Evolutionary conservation across 306 rosid species (phyloP).

Genomic region (Acacia acuminata): DNA sequence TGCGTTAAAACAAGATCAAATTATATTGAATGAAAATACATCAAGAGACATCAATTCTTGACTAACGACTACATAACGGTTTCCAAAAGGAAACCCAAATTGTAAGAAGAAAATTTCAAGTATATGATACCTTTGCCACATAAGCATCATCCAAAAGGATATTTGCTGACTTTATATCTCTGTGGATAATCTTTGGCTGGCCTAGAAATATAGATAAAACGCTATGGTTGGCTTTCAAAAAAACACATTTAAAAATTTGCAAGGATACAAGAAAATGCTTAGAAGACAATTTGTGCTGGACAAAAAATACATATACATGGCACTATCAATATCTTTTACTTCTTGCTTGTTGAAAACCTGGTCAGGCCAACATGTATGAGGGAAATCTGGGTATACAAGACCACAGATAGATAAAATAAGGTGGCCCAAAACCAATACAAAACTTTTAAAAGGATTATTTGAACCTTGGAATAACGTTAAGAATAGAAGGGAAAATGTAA

Average conservation of each 20-base stretch:
- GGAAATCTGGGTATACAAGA: not conserved
- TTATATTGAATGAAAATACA: conserved; percentile 25
- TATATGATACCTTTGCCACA: conserved; percentile 67
- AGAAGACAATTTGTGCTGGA: conserved; percentile 12
- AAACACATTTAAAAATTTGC: not conserved
- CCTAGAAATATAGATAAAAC: conserved; percentile 58
- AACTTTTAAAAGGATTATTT: not conserved
- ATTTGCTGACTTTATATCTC: conserved; percentile 95
- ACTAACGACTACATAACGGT: not conserved
- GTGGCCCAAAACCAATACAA: not conserved
- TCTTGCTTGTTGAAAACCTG: not conserved
- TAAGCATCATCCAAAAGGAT: conserved; percentile 82
- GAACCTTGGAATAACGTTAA: not conserved
- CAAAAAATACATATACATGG: not conserved
- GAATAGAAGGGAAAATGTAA: not conserved
- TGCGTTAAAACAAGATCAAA: conserved; percentile 38
- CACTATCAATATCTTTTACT: not conserved
- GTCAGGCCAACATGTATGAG: not conserved
- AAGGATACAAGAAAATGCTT: not conserved
- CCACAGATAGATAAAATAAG: not conserved
- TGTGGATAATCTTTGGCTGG: conserved; percentile 91
- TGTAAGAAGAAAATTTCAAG: not conserved
- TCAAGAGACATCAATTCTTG: not conserved
- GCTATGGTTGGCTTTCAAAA: conserved; percentile 38
- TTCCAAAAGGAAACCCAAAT: not conserved